Conservation (phyloP, 2,329 filamentous ascomycete species). For the Geoglossum cookeanum region DNA sequence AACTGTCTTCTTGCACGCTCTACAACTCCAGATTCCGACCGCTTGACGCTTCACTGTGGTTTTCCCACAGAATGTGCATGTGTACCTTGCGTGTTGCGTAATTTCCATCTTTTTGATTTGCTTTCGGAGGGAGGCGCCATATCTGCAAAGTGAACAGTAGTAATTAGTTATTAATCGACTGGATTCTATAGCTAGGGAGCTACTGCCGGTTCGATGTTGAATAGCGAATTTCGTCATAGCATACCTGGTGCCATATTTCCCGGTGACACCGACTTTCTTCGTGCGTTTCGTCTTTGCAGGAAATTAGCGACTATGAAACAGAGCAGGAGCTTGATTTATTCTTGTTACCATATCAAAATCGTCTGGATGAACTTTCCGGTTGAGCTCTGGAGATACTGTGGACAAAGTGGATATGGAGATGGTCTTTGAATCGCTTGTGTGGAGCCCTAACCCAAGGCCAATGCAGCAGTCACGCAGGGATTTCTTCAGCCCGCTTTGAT, state of each 20-base stretch:
- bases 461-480: neutral
- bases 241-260: conserved; percentile 96
- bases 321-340: neutral
- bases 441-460: neutral
- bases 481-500: neutral
- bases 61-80: conserved; percentile 98
- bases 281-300: conserved; percentile 16
- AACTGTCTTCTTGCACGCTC: conserved; percentile 81
- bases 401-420: neutral
- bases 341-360: neutral
- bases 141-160: conserved; percentile 33
- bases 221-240: conserved; percentile 16
- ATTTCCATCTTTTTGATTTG: conserved; percentile 99
- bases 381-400: neutral
- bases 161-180: neutral
- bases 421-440: neutral
- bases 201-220: neutral
- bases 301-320: conserved; percentile 13
- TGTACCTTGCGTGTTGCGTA: conserved; percentile 92
- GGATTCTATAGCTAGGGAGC: too few species aligned
- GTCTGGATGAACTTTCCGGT: neutral
- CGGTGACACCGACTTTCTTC: conserved; percentile 78
- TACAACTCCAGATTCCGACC: conserved; percentile 95
- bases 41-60: conserved; percentile 76
- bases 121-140: conserved; percentile 98